Evolutionary conservation across 805 yeast genomes (phyloP), one percentile per base, ranked within the genome.

Genomic region (Isabelozyma pseudorhagii): DNA sequence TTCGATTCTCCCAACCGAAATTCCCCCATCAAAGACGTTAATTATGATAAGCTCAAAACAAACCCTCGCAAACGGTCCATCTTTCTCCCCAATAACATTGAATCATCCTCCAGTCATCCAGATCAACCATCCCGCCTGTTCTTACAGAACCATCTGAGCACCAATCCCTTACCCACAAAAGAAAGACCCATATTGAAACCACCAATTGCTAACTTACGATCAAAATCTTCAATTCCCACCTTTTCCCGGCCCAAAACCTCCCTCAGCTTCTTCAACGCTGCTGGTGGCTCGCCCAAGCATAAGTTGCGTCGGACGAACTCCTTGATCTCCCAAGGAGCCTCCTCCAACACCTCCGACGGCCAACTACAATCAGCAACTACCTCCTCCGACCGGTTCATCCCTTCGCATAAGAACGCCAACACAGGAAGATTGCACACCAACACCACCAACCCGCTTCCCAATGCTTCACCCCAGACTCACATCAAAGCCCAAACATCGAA

Each of bases 381-480:
- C n/a, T 54, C 68, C 1, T 59, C 69, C 3, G 79, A 74, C 57
- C 57, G 79, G 45, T 74, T 74, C 53, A 74, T 74, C 50, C 79
- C 79, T 36, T 69, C 75, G 36, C 67, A 72, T 46, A 72, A 71
- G 43, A 74, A 74, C 55, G 62, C 75, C 4, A 66, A 69, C 2
- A 60, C 69, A 4, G 70, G 74, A n/a, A 71, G 70, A 46, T 59
- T 74, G 29, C 64, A 72, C 42, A 63, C 73, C 11, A 57, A 55
- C n/a, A 51, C 54, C n/a, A 53, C 60, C n/a, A 52, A 57, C 15
- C 77, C 75, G 3, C 74, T 64, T 47, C 79, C 79, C 2, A 71
- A 72, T 57, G 78, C 78, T 14, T 72, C 80, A 47, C 85, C 85
- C 1, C 72, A 74, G 51, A 77, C 80, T 6, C 83, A 81, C 58